Evolutionary conservation across 1,284 basidiomycete genomes (phyloP), one percentile per base, ranked within the genome.

Genomic region (Coniferiporia weirii): DNA sequence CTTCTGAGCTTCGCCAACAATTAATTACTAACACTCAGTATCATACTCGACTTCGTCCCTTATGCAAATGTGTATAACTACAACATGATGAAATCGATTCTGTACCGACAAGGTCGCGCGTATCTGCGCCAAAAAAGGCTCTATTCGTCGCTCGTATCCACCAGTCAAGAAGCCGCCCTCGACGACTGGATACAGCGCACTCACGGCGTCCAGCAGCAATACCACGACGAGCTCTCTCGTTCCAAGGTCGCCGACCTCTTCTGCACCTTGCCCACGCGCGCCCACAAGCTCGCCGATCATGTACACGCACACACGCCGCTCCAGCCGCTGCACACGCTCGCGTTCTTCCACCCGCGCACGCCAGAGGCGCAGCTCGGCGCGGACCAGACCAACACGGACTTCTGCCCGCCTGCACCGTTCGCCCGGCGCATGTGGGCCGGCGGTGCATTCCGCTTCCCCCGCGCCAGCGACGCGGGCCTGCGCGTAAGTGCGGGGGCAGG

Each of bases 401-500:
- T 87, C 59, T 83, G 82, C 65, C 85, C 91, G 1, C 91, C 91
- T 0, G 71, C 78, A 46, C 89, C 89, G 0, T 93, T 89, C 72
- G 79, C 80, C 19, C 78, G 87, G 50, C 77, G 91, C 19, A 93
- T 93, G 91, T 93, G 91, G 90, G 90, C 89, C 0, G 82, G 86
- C 20, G 91, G 91, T 0, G 79, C 73, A 61, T 85, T 93, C 44
- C 44, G 44, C 44, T 46, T 46, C 44, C 44, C 44, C 8, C 15
- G 8, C 68, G 73, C 72, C 43, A 93, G 82, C 64, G 66, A 69
- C 20, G 65, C 68, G 3, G 47, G 49, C n/a, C 49, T 51, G 3
- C 13, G 49, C 49, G 22, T 51, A 3, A 19, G 49, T 9, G 9
- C 10, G 17, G 27, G 8, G 43, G 83, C 82, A 0, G 72, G 64